Base-by-base conservation (phyloP, 805 yeast genomes). In the Candida sithepensis region DNA sequence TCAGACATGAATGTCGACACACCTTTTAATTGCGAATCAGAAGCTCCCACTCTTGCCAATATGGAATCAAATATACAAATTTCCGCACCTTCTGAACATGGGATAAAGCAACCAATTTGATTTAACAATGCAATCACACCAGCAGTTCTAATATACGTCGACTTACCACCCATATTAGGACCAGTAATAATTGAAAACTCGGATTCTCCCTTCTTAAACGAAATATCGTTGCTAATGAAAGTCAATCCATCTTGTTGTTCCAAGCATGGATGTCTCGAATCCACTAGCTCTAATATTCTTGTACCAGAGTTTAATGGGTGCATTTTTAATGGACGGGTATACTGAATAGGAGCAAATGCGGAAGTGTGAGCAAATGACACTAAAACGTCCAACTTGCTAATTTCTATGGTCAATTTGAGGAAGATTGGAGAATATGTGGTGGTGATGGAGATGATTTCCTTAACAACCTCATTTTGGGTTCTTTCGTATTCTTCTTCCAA, bases 101-200 rank as follows among this genome's bases (percentile, higher is more conserved):
- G 99, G 22, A 91, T 81, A 61, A 85, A 91, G 49, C 94, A 85
- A 1, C 97, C 97, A 19, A 89, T 79, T 64, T 91, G 97, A 23
- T 88, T 87, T 87, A 91, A 76, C 19, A 91, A 69, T 2, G 94
- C 84, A 46, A 90, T 84, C 1, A 86, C 94, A 12, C 97, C 97
- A 42, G 88, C 74, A 59, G 91, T 96, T 53, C 97, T 76, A 43
- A 91, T 89, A 64, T 87, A 91, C 0, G 97, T 91, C 0, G 96
- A 89, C 65, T 91, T 91, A 62, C 97, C 97, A 52, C 97, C 97
- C 97, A 91, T 91, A 63, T 91, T 91, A 33, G 97, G 97, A 30
- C 97, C 97, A 0, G 97, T 91, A 22, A 94, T 88, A 19, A 94
- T 85, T 7, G 81, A 73, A 58, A 94, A 92, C 49, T 88, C 90